Evolutionary conservation across 208 protist species (phyloP).

Genomic region (Trichomonas tenax): DNA sequence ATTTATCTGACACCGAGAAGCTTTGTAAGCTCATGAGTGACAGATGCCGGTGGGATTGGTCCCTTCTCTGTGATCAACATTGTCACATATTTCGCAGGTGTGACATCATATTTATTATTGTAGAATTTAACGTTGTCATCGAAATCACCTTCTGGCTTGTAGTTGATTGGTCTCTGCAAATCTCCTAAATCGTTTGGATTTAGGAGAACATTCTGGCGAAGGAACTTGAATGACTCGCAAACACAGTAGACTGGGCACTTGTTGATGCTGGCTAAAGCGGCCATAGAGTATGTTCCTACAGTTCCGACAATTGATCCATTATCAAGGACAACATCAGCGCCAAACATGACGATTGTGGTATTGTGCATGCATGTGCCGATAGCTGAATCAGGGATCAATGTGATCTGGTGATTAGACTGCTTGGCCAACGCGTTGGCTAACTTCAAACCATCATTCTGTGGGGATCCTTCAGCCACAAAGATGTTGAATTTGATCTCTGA

Average conservation of each 20-base stretch:
- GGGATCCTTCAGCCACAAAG: not conserved
- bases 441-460: not conserved
- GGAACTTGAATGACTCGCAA: not conserved
- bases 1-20: not conserved
- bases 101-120: not conserved
- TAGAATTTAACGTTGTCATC: not conserved
- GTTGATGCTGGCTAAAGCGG: not conserved
- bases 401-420: not conserved
- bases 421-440: not conserved
- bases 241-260: not conserved
- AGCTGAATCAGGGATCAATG: not conserved
- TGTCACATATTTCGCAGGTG: not conserved
- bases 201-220: not conserved
- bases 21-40: not conserved
- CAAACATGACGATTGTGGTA: not conserved
- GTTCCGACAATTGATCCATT: not conserved
- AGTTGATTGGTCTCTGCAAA: not conserved
- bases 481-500: not conserved
- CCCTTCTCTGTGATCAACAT: not conserved
- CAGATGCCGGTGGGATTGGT: not conserved
- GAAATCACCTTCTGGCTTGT: not conserved
- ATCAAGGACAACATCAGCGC: not conserved
- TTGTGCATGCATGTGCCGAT: not conserved
- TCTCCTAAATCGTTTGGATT: not conserved
- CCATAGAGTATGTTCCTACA: not conserved